These are phyloP conservation scores for Hansenula sp. DNA, from an alignment of 1,139 yeast species.

Conservation along the genomic window DNA sequence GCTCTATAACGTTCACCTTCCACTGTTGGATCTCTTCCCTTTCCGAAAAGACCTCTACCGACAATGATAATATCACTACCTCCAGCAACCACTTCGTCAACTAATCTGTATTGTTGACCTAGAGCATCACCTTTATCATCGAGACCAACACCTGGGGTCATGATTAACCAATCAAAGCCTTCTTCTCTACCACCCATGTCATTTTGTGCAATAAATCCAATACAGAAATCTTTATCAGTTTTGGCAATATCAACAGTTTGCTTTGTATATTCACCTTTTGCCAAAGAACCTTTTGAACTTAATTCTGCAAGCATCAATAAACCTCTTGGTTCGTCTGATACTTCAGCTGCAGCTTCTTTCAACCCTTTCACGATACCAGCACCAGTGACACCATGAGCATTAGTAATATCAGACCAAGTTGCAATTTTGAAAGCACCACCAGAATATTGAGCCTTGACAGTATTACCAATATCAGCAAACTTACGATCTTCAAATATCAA, in stretches of 20 bases:
- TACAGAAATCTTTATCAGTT: slow-evolving; percentile 79
- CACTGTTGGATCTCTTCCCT: slow-evolving; percentile 83
- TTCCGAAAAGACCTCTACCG: slow-evolving; percentile 95
- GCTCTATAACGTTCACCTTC: slow-evolving; percentile 87
- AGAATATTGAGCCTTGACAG: slow-evolving; percentile 89
- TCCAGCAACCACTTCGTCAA: slow-evolving; percentile 70
- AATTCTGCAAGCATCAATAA: slow-evolving; percentile 93
- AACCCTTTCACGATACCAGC: slow-evolving; percentile 88
- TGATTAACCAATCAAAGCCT: slow-evolving; percentile 89
- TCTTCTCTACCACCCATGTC: slow-evolving; percentile 80
- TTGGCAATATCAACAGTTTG: slow-evolving; percentile 90
- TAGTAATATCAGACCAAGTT: slow-evolving; percentile 93
- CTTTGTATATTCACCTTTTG: slow-evolving; percentile 84
- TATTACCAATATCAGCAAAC: slow-evolving; percentile 98
- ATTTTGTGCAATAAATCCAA: slow-evolving; percentile 94
- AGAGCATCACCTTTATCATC: slow-evolving; percentile 96
- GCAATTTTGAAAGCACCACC: slow-evolving; percentile 90
- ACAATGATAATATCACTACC: slow-evolving; percentile 96
- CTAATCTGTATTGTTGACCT: slow-evolving; percentile 97
- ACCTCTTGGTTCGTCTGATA: slow-evolving; percentile 72
- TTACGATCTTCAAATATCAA: slow-evolving; percentile 94
- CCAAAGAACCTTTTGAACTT: slow-evolving; percentile 89
- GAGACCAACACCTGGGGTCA: slow-evolving; percentile 98
- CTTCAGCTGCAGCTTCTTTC: slow-evolving; percentile 74
- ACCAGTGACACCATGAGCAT: slow-evolving; percentile 98